These are phyloP conservation scores for Pogostemon cablin DNA, from an alignment of 257 asterid genomes.

Conservation along the genomic window DNA sequence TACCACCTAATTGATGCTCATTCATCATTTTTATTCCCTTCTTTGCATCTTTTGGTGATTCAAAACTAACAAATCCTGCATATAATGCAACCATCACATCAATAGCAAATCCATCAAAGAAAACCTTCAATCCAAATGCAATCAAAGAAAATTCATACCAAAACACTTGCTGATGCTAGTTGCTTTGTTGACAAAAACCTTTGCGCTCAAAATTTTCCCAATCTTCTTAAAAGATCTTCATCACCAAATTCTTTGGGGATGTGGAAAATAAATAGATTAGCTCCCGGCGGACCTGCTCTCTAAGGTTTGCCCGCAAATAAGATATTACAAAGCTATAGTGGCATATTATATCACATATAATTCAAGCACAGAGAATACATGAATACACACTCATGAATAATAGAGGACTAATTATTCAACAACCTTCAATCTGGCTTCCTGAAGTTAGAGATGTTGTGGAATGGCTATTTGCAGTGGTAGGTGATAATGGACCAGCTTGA, in stretches of 20 bases:
- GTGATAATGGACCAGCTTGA: slow-evolving; percentile 45
- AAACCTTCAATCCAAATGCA: too few relatives aligned
- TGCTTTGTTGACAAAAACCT: slow-evolving; percentile 89
- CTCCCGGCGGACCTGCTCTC: slow-evolving; percentile 88
- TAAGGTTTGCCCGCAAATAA: slow-evolving; percentile 17
- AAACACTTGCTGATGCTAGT: slow-evolving; percentile 92
- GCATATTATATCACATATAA: background rate
- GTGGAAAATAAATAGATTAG: slow-evolving; percentile 89
- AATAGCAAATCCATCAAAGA: too few relatives aligned
- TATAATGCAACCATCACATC: too few relatives aligned
- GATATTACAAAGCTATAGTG: background rate
- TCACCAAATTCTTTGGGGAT: slow-evolving; percentile 41
- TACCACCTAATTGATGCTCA: slow-evolving; percentile 82
- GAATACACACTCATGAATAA: background rate
- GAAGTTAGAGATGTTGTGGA: slow-evolving; percentile 69
- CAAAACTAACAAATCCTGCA: slow-evolving; percentile 95
- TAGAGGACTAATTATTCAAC: slow-evolving; percentile 12
- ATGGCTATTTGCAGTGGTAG: slow-evolving; percentile 53
- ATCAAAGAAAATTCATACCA: slow-evolving; percentile 50
- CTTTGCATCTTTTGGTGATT: slow-evolving; percentile 82
- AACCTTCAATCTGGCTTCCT: slow-evolving; percentile 83
- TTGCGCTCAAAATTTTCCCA: slow-evolving; percentile 88
- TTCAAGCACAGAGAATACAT: background rate
- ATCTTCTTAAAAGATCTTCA: slow-evolving; percentile 76
- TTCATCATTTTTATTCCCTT: slow-evolving; percentile 78